These are phyloP conservation scores for Zostera marina DNA, from an alignment of 116 monocot genomes.

Conservation along the genomic window DNA sequence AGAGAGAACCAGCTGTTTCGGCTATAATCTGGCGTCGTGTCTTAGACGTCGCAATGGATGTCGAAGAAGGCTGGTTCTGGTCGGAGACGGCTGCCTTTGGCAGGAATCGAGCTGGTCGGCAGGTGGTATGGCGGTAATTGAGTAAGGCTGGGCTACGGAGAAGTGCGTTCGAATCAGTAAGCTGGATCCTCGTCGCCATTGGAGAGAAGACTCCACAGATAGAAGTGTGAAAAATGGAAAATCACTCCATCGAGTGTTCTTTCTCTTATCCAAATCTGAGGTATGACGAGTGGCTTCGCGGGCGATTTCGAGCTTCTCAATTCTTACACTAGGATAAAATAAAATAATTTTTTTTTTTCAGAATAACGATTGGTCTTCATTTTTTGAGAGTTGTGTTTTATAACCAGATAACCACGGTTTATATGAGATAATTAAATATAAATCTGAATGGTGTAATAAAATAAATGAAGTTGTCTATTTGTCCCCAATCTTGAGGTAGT, in stretches of 20 bases:
- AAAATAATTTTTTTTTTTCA: too few species aligned
- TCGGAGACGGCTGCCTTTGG: constrained; percentile 10
- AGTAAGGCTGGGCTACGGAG: constrained; percentile 11
- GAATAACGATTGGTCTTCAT: too few species aligned
- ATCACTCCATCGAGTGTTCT: neutral
- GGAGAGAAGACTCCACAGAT: neutral
- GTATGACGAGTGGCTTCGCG: constrained; percentile 4
- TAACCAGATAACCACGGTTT: too few species aligned
- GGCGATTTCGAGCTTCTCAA: constrained; percentile 8
- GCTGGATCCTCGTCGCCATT: constrained; percentile 31
- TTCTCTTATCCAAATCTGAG: constrained; percentile 1
- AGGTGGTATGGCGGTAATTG: constrained; percentile 1
- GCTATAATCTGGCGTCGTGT: constrained; percentile 41
- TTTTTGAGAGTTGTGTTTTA: too few species aligned
- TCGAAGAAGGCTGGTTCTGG: constrained; percentile 2
- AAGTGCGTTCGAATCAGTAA: constrained; percentile 28
- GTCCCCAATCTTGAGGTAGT: too few species aligned
- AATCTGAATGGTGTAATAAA: too few species aligned
- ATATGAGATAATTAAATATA: too few species aligned
- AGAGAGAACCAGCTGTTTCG: constrained; percentile 37
- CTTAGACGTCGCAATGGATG: neutral
- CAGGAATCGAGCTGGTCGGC: constrained; percentile 12
- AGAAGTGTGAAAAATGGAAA: neutral
- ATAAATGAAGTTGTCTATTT: too few species aligned
- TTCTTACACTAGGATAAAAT: neutral